Conservation (phyloP, 2,329 filamentous ascomycete genomes). For the Penicillium frequentans region DNA sequence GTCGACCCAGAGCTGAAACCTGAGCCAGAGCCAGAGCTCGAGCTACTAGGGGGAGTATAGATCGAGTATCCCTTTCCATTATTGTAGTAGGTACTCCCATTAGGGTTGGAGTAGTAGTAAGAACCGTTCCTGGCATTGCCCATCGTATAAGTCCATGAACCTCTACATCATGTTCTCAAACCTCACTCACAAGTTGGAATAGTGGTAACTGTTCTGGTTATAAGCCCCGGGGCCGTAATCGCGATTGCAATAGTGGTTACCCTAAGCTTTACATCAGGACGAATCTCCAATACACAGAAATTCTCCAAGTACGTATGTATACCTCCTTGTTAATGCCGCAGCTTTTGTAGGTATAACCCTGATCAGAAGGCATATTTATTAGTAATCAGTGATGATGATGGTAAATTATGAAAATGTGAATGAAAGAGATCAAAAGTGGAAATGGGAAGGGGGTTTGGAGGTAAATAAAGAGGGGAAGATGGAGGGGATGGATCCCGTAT, state of each 20-base stretch:
- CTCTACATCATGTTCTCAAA: not conserved
- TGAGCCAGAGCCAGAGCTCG: too few relatives aligned
- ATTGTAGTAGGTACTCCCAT: constrained; percentile 70
- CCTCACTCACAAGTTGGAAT: constrained; percentile 59
- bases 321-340: constrained; percentile 65
- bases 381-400: too few relatives aligned
- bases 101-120: constrained; percentile 72
- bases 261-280: constrained; percentile 36
- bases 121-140: constrained; percentile 56
- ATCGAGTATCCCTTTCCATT: constrained; percentile 57
- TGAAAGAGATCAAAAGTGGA: too few relatives aligned
- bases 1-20: not conserved
- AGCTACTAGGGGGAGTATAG: constrained; percentile 56
- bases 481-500: too few relatives aligned
- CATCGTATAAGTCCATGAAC: not conserved
- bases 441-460: too few relatives aligned
- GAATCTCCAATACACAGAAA: not conserved
- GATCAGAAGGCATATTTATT: too few relatives aligned
- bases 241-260: constrained; percentile 67
- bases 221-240: constrained; percentile 59
- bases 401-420: too few relatives aligned
- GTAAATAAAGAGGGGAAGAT: too few relatives aligned
- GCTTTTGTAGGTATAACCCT: constrained; percentile 28
- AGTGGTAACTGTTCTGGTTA: constrained; percentile 61
- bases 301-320: constrained; percentile 32